These are phyloP conservation scores for Herpetomonas samuelpessoai DNA, from an alignment of 208 protist genomes.

Conservation along the genomic window DNA sequence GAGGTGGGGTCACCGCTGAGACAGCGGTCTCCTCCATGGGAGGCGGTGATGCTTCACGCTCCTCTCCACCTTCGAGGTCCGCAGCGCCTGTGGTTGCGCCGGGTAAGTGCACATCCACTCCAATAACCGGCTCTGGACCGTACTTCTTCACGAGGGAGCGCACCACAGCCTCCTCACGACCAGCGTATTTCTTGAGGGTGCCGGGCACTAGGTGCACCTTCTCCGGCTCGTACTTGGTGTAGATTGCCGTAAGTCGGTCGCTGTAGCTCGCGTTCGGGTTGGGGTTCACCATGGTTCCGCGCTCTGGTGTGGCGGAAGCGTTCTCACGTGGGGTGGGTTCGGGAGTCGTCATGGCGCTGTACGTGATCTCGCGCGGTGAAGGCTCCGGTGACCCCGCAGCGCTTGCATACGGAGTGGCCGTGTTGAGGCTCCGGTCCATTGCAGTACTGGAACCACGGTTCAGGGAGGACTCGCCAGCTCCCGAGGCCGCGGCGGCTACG, in stretches of 20 bases:
- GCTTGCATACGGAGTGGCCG: no score
- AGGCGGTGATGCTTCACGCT: no score
- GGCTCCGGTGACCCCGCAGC: no score
- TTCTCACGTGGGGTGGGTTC: neutral
- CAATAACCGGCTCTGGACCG: slow-evolving; percentile 49
- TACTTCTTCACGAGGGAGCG: slow-evolving; percentile 61
- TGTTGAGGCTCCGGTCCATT: no score
- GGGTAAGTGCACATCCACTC: neutral
- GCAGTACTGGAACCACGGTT: no score
- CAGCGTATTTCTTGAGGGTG: slow-evolving; percentile 55
- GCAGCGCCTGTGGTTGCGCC: neutral
- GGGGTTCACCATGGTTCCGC: neutral
- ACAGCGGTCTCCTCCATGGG: no score
- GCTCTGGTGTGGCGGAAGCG: neutral
- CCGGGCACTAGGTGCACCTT: slow-evolving; percentile 52
- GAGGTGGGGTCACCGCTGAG: no score
- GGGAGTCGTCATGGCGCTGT: neutral
- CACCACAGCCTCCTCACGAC: slow-evolving; percentile 58
- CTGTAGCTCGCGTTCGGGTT: slow-evolving; percentile 23
- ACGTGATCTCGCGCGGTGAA: neutral
- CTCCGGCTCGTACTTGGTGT: slow-evolving; percentile 51
- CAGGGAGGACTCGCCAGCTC: neutral
- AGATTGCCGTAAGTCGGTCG: slow-evolving; percentile 54
- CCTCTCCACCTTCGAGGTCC: neutral
- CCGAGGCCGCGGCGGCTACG: neutral